These are phyloP conservation scores for Mallotus japonicus DNA, from an alignment of 441 rosid genomes.

Conservation along the genomic window DNA sequence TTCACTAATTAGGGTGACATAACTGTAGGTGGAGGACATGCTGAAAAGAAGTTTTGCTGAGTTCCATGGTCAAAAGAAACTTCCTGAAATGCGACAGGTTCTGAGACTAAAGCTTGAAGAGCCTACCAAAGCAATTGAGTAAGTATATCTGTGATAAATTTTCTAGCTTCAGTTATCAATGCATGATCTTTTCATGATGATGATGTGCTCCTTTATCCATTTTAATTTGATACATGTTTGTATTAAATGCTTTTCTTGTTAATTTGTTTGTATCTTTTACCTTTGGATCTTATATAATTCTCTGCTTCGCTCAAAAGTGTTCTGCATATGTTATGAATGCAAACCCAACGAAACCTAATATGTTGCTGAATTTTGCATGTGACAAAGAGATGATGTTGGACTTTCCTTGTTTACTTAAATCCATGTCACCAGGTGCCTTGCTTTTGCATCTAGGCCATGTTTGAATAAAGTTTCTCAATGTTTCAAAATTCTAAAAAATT, in stretches of 20 bases:
- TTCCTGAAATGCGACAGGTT: constrained; percentile 84
- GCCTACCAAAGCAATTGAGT: constrained; percentile 77
- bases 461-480: not conserved
- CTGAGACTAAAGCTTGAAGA: constrained; percentile 74
- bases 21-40: constrained; percentile 95
- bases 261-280: not conserved
- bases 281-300: not conserved
- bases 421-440: not conserved
- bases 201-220: not conserved
- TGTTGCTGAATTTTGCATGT: not conserved
- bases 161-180: not conserved
- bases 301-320: not conserved
- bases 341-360: not conserved
- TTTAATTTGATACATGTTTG: not conserved
- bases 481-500: not conserved
- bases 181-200: constrained; percentile 11
- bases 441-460: constrained; percentile 13
- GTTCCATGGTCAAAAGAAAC: constrained; percentile 90
- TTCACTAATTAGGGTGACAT: constrained; percentile 14
- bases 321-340: not conserved
- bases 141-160: constrained; percentile 33
- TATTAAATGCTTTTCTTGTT: not conserved
- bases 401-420: not conserved
- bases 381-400: not conserved
- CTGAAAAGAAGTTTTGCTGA: constrained; percentile 98